Evolutionary conservation across 345 rosid species (phyloP), one percentile per base, ranked within the genome.

Genomic region (Anastatica hierochuntica): DNA sequence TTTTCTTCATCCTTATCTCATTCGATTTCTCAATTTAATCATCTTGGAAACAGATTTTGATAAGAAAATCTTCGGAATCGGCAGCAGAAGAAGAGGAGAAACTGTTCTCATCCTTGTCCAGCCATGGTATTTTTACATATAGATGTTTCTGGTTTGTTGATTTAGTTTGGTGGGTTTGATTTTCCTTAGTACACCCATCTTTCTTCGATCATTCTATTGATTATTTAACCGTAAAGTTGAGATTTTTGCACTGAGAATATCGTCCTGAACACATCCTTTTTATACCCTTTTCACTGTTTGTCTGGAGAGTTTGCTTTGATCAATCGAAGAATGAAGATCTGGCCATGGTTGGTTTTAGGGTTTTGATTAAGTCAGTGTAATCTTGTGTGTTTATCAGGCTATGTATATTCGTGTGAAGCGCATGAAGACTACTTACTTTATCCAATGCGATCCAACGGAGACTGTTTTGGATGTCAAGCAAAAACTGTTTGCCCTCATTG

Each of bases 381-480:
- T 46, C 15, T 53, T 66, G 45, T 38, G 20, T 39, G 38, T 24
- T 24, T 7, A 3, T 4, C 73, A 87, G 95, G 95, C 85, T 39
- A 88, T 85, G 94, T 83, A 85, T 69, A 88, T 88, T n/a, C 82
- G 96, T 48, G 83, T 92, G 56, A 92, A 92, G 75, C 86, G 83
- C 36, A 63, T 63, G 70, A 92, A 85, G 77, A 76, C 83, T 8
- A 88, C 95, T 36, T 88, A 81, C 76, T 92, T 92, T 59, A 67
- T 92, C 73, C 84, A 75, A 36, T 92, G 95, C 50, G 96, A 83
- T 39, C 84, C 95, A 23, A 85, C 95, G 24, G 98, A 81, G 79
- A 80, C 85, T 39, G 68, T 70, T 53, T 53, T 77, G 63, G 83
- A 74, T 51, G 67, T 92, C 38, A 92, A 92, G 76, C 80, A 81